Percentiles rank a stretch among this genome's conserved stretches.
Evolutionary conservation across 2,329 filamentous ascomycete genomes (phyloP).

Genomic region (Fusarium nisikadoi): DNA sequence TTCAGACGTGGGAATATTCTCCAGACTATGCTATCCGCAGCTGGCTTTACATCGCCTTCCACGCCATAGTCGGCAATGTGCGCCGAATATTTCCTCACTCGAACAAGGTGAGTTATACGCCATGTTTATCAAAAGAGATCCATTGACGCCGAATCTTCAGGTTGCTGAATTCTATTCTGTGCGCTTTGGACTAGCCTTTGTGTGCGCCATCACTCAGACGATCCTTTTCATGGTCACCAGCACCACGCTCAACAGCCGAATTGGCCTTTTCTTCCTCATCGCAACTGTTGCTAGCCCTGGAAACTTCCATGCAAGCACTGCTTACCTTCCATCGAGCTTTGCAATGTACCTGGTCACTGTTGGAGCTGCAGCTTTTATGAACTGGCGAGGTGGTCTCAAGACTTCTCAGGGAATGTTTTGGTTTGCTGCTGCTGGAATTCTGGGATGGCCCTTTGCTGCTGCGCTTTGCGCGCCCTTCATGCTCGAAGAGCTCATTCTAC

Average conservation of each 20-base stretch:
- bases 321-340: conserved; percentile 93
- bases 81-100: conserved; percentile 71
- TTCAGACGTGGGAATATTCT: conserved; percentile 99
- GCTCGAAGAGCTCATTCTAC: conserved; percentile 76
- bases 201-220: conserved; percentile 85
- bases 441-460: conserved; percentile 95
- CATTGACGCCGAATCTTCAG: conserved; percentile 47
- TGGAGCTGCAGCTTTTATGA: conserved; percentile 88
- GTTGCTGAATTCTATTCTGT: conserved; percentile 87
- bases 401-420: conserved; percentile 88
- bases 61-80: conserved; percentile 77
- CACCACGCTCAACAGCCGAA: conserved; percentile 79
- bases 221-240: conserved; percentile 82
- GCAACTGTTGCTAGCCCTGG: conserved; percentile 83
- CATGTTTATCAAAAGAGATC: background rate
- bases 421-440: conserved; percentile 84
- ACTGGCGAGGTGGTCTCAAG: conserved; percentile 82
- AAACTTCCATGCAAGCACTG: conserved; percentile 90
- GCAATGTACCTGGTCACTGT: conserved; percentile 95
- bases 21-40: conserved; percentile 94
- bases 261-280: conserved; percentile 86
- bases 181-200: conserved; percentile 76
- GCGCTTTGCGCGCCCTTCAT: conserved; percentile 85
- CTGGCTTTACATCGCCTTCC: conserved; percentile 88
- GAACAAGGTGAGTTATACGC: conserved; percentile 59